phyloP scores from a whole-genome alignment of 2,329 filamentous ascomycete species.

The Fusarium redolens region DNA sequence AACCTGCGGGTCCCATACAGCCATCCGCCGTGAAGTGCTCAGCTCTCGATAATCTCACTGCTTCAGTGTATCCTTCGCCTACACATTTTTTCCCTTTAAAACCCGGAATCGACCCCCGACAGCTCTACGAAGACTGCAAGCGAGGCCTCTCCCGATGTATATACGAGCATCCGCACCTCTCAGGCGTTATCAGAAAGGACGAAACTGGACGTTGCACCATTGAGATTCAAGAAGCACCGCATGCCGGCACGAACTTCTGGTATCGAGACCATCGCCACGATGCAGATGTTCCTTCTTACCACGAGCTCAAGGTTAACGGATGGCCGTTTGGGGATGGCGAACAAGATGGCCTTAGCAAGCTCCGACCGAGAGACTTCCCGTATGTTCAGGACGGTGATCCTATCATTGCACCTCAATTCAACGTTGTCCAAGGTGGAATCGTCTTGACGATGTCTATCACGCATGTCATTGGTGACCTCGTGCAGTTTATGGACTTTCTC shows the following conservation, averaged over 20 bases:
- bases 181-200: conserved; percentile 6
- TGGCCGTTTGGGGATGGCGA: conserved; percentile 16
- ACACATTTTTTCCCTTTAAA: conserved; percentile 12
- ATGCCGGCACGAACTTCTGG: neutral
- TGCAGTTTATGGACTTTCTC: conserved; percentile 11
- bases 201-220: conserved; percentile 8
- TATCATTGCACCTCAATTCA: conserved; percentile 11
- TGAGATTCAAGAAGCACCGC: neutral
- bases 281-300: conserved; percentile 2
- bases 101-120: neutral
- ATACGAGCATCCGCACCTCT: conserved; percentile 13
- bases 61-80: conserved; percentile 13
- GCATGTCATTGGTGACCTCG: conserved; percentile 12
- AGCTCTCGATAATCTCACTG: conserved; percentile 15
- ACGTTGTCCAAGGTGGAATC: conserved; percentile 3
- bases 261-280: conserved; percentile 8
- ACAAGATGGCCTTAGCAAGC: conserved; percentile 9
- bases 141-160: conserved; percentile 4
- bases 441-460: conserved; percentile 16
- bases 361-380: neutral
- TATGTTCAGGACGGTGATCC: conserved; percentile 4
- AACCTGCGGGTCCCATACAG: neutral
- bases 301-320: neutral
- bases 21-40: neutral
- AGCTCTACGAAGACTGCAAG: conserved; percentile 19